phyloP scores from a whole-genome alignment of 441 rosid genomes.

The Pelargonium cotyledonis region DNA sequence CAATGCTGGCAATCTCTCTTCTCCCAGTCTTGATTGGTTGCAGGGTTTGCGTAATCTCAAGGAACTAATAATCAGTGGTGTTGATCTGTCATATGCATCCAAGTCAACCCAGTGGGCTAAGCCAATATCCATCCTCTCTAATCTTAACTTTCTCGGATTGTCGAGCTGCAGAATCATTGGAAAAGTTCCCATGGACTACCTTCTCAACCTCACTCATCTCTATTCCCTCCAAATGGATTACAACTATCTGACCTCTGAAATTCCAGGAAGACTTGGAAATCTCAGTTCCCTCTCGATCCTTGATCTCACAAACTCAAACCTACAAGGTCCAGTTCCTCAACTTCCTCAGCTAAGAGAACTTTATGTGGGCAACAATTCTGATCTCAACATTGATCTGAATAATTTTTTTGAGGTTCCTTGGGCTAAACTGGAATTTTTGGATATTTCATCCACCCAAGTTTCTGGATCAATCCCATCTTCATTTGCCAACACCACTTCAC shows the following conservation, averaged over 20 bases:
- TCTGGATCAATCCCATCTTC: slow-evolving; percentile 10
- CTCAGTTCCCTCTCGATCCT: slow-evolving; percentile 9
- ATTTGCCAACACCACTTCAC: slow-evolving; percentile 19
- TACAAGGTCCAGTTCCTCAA: slow-evolving; percentile 11
- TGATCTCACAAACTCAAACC: slow-evolving; percentile 6
- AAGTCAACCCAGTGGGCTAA: slow-evolving; percentile 4
- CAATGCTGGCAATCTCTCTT: slow-evolving; percentile 3
- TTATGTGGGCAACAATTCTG: slow-evolving; percentile 7
- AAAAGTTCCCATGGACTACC: slow-evolving; percentile 5
- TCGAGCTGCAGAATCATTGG: slow-evolving; percentile 1
- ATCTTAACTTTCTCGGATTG: background rate
- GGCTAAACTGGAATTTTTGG: background rate
- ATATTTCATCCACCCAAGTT: slow-evolving; percentile 4
- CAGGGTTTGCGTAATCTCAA: slow-evolving; percentile 8
- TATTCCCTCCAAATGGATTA: slow-evolving; percentile 9
- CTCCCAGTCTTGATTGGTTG: slow-evolving; percentile 10
- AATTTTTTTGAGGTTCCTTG: background rate
- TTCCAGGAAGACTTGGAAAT: background rate
- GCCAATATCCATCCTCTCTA: slow-evolving; percentile 7
- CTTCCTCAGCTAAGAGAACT: slow-evolving; percentile 10
- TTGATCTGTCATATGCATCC: slow-evolving; percentile 14
- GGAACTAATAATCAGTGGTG: slow-evolving; percentile 1
- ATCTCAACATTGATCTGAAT: slow-evolving; percentile 6
- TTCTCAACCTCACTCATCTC: slow-evolving; percentile 10
- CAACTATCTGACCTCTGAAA: background rate